Evolutionary conservation across 2,329 filamentous ascomycete genomes (phyloP), one percentile per base, ranked within the genome.

Genomic region (Mariannaea sp.): DNA sequence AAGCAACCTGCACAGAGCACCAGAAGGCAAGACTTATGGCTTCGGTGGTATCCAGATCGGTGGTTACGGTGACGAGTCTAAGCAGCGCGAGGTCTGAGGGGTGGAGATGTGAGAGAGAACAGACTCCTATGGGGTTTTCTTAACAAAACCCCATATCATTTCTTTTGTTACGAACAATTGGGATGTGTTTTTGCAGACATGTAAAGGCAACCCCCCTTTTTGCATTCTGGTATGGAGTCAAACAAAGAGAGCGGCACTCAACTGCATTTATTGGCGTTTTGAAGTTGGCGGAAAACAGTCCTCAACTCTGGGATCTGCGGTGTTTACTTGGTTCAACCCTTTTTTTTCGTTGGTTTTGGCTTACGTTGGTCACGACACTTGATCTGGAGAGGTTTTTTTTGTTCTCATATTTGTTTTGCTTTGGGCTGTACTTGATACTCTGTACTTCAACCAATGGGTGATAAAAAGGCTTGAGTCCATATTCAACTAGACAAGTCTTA

Each of bases 1-100:
- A 41, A 89, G 77, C 60, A 73, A 83, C 61, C 75, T 77, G 33
- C 75, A 75, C 51, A 73, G 78, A 53, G 80, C 74, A 0, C 77
- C 80, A 3, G 84, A 90, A 72, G 87, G 87, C 3, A 82, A 82
- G 77, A 84, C 84, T 7, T 90, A 85, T 54, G 73, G 72, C 1
- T 75, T 76, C 26, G 76, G 75, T 12, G 79, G 78, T 16, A 77
- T 76, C 50, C 76, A 75, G 22, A 74, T 82, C 57, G 83, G 76
- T 36, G 81, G 82, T 1, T 85, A 85, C 53, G 76, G 82, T 9
- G 75, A 82, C n/a, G 82, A 85, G 73, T 75, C 72, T 42, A 77
- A 71, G 63, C 66, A 65, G 32, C 70, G 64, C 13, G 60, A 71
- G 52, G 51, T 32, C 10, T 74, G 67, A 50, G 40, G 14, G 12